A percentile compares a stretch with the other conserved stretches of the same genome.
These are phyloP conservation scores for Endogone sp. DNA, from an alignment of 192 early-diverging fungal species.

Conservation along the genomic window DNA sequence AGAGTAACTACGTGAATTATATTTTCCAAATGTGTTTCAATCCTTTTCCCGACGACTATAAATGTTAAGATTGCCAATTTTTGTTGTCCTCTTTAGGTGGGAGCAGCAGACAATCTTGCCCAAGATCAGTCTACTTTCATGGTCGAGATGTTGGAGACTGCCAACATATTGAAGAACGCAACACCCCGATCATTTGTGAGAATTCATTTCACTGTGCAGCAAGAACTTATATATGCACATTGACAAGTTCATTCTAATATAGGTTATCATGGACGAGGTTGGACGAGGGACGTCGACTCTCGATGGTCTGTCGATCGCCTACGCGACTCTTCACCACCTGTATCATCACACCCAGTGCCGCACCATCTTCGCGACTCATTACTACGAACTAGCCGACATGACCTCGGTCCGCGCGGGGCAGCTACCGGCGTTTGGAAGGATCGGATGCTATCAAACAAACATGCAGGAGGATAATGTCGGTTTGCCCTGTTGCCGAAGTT, in stretches of 20 bases:
- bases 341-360: constrained; percentile 53
- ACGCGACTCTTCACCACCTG: constrained; percentile 58
- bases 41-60: no score
- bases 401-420: constrained; percentile 9
- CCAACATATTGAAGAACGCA: constrained; percentile 74
- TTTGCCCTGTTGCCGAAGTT: neutral
- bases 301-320: constrained; percentile 71
- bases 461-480: constrained; percentile 15
- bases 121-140: constrained; percentile 65
- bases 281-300: constrained; percentile 66
- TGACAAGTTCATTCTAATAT: neutral
- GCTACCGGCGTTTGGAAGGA: constrained; percentile 19
- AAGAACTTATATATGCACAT: no score
- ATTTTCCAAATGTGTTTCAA: no score
- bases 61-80: no score
- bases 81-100: constrained; percentile 39
- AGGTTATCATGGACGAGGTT: constrained; percentile 88
- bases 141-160: constrained; percentile 83
- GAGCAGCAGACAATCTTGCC: constrained; percentile 45
- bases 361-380: constrained; percentile 76
- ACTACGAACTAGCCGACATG: constrained; percentile 61
- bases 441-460: constrained; percentile 19
- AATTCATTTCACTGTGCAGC: no score
- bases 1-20: constrained; percentile 31
- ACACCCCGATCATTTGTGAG: constrained; percentile 54